These are phyloP conservation scores for Oemleria cerasiformis DNA, from an alignment of 306 rosid species.

Conservation along the genomic window DNA sequence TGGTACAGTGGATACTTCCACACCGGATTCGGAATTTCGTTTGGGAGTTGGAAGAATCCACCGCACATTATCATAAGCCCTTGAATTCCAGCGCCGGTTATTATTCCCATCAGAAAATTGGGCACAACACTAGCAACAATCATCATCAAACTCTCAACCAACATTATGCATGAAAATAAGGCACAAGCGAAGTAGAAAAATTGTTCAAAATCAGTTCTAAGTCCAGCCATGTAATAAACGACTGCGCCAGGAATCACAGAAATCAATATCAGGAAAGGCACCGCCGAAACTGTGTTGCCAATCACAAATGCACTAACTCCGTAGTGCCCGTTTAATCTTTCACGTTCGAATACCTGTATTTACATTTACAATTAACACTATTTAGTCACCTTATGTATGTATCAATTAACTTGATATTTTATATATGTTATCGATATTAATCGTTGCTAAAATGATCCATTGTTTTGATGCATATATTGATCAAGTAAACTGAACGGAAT, in stretches of 20 bases:
- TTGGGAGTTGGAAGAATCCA: conserved; percentile 59
- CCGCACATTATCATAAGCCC: conserved; percentile 53
- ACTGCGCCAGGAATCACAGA: conserved; percentile 57
- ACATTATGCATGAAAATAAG: conserved; percentile 44
- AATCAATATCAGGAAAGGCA: conserved; percentile 45
- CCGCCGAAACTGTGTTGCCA: conserved; percentile 60
- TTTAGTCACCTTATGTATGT: too few relatives aligned
- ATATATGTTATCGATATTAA: neutral
- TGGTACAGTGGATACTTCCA: conserved; percentile 61
- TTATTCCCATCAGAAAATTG: conserved; percentile 70
- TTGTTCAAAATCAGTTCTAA: conserved; percentile 37
- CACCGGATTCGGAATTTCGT: conserved; percentile 43
- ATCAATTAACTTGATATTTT: too few relatives aligned
- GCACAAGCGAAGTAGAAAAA: conserved; percentile 37
- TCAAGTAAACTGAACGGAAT: neutral
- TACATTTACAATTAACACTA: neutral
- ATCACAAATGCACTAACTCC: conserved; percentile 50
- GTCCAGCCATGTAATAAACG: conserved; percentile 51
- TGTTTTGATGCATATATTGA: too few relatives aligned
- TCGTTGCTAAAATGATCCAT: neutral
- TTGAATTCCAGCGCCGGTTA: conserved; percentile 68
- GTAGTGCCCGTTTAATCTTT: conserved; percentile 75
- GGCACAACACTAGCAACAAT: conserved; percentile 66
- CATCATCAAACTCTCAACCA: conserved; percentile 86
- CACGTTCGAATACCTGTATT: conserved; percentile 55